Conservation (phyloP, 2,329 filamentous ascomycete genomes). For the Aspergillus pseudoviridinutans region DNA sequence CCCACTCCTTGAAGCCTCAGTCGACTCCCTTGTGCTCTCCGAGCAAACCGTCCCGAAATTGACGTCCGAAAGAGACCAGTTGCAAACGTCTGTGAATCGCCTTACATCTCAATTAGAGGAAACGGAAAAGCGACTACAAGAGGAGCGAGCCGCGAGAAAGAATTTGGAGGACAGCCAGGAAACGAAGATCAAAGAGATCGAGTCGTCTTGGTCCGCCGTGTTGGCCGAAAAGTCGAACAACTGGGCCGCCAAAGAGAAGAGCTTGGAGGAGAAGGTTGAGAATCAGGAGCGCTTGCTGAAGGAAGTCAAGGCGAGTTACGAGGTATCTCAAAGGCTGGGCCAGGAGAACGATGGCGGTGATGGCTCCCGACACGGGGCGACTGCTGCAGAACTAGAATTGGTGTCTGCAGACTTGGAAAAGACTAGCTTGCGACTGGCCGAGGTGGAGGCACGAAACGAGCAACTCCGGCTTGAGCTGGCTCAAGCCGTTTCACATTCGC, state of each 20-base stretch:
- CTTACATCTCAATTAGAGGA: slow-evolving; percentile 80
- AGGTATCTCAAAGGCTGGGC: slow-evolving; percentile 86
- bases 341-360: slow-evolving; percentile 65
- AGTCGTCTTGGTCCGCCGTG: slow-evolving; percentile 84
- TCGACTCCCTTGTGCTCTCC: slow-evolving; percentile 86
- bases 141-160: slow-evolving; percentile 68
- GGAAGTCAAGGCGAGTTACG: slow-evolving; percentile 94
- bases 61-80: slow-evolving; percentile 78
- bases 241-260: slow-evolving; percentile 90
- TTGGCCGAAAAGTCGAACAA: slow-evolving; percentile 92
- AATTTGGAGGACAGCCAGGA: slow-evolving; percentile 75
- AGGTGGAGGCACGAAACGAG: slow-evolving; percentile 91
- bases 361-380: slow-evolving; percentile 62
- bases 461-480: slow-evolving; percentile 86
- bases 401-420: slow-evolving; percentile 87
- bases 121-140: slow-evolving; percentile 72
- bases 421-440: slow-evolving; percentile 78
- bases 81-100: slow-evolving; percentile 73
- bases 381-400: slow-evolving; percentile 89
- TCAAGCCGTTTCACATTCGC: slow-evolving; percentile 72
- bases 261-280: slow-evolving; percentile 87
- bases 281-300: slow-evolving; percentile 88
- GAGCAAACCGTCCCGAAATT: slow-evolving; percentile 91
- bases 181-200: slow-evolving; percentile 78
- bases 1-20: slow-evolving; percentile 89